Evolutionary conservation across 2,329 filamentous ascomycete species (phyloP).

Genomic region (Xylaria sp.): DNA sequence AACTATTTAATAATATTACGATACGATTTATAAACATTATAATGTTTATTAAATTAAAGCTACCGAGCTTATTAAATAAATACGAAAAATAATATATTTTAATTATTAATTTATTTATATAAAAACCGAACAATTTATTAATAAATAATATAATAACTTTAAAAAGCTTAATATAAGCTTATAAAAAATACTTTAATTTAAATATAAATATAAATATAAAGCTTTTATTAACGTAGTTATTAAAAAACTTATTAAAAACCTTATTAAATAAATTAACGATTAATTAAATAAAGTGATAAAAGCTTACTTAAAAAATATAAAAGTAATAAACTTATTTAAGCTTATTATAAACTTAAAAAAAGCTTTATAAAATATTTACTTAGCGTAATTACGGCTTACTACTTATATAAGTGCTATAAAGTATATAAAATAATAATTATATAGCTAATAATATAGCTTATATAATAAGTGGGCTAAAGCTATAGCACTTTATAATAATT

Average conservation of each 20-base stretch:
- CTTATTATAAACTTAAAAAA: not conserved
- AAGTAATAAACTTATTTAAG: not conserved
- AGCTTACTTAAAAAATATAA: not conserved
- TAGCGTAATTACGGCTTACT: too few species aligned
- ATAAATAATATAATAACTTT: slow-evolving; percentile 3
- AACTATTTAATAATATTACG: not conserved
- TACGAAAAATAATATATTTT: not conserved
- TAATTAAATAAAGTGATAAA: not conserved
- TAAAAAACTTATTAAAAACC: not conserved
- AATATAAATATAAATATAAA: slow-evolving; percentile 8
- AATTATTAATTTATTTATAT: not conserved
- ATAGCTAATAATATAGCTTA: too few species aligned
- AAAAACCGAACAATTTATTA: not conserved
- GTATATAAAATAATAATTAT: too few species aligned
- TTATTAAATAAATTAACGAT: not conserved
- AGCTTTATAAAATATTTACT: not conserved
- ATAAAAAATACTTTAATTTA: not conserved
- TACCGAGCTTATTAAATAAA: slow-evolving; percentile 1
- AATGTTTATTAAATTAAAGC: not conserved
- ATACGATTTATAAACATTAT: not conserved
- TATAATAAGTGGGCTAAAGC: too few species aligned
- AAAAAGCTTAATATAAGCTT: not conserved
- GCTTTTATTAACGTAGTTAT: not conserved
- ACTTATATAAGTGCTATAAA: too few species aligned
- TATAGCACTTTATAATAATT: too few species aligned